These are phyloP conservation scores for Thelephora terrestris DNA, from an alignment of 1,284 basidiomycete genomes.

Conservation along the genomic window DNA sequence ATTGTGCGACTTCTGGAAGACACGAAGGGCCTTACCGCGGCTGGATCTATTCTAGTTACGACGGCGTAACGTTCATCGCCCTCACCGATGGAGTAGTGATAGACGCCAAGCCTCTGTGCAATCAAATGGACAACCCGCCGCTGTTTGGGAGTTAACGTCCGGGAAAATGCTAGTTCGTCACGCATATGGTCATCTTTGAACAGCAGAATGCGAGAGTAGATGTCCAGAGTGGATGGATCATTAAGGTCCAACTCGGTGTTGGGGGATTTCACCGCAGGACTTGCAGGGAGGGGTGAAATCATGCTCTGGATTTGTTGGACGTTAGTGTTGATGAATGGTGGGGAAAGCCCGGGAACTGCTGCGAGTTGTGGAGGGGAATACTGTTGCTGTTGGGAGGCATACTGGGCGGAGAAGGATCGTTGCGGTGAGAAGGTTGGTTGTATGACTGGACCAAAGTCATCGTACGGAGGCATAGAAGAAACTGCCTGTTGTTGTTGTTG, in stretches of 20 bases:
- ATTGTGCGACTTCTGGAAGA: slow-evolving; percentile 7
- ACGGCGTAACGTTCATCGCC: slow-evolving; percentile 91
- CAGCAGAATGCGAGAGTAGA: slow-evolving; percentile 91
- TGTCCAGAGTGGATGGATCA: slow-evolving; percentile 90
- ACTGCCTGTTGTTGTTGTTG: slow-evolving; percentile 30
- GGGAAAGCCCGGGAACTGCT: slow-evolving; percentile 47
- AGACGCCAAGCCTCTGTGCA: slow-evolving; percentile 91
- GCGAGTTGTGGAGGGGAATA: slow-evolving; percentile 51
- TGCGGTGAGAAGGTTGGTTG: slow-evolving; percentile 43
- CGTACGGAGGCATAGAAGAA: slow-evolving; percentile 31
- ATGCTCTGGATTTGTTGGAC: neutral
- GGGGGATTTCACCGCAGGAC: slow-evolving; percentile 44
- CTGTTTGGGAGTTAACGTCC: slow-evolving; percentile 78
- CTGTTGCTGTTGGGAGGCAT: slow-evolving; percentile 47
- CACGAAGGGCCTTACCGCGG: slow-evolving; percentile 37
- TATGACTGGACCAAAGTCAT: slow-evolving; percentile 55
- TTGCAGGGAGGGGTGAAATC: slow-evolving; percentile 33
- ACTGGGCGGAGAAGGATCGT: slow-evolving; percentile 57
- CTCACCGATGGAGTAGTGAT: slow-evolving; percentile 89
- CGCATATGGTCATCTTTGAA: slow-evolving; percentile 99
- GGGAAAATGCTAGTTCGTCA: slow-evolving; percentile 93
- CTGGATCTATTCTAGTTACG: slow-evolving; percentile 78
- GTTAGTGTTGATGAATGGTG: slow-evolving; percentile 35
- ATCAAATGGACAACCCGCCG: slow-evolving; percentile 91
- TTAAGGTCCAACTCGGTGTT: slow-evolving; percentile 86